Base-by-base conservation (phyloP, 2,329 filamentous ascomycete species). In the Colletotrichum incanum region DNA sequence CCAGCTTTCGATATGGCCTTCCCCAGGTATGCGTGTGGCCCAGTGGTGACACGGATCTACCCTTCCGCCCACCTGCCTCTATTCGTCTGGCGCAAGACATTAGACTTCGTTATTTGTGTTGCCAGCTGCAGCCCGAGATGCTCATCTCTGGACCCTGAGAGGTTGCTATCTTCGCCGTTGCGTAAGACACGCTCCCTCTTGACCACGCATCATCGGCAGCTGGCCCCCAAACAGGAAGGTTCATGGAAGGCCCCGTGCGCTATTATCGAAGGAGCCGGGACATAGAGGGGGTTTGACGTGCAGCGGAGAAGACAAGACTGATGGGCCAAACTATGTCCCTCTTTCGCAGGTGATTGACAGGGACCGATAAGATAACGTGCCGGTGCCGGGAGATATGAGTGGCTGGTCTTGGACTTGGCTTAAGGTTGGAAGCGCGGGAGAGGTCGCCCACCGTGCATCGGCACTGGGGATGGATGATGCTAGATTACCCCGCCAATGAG, bases 291-390 rank as follows among this genome's bases (percentile, higher is more conserved):
- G 43, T 49, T 71, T 62, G 67, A 71, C 41, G 67, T 66, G 71
- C 61, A 66, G 71, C 67, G 71, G 71, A 69, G 52, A 69, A 39
- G n/a, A 9, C 31, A 43, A 63, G 50, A 69, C 11, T 47, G 49
- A 56, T 31, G 45, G 39, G 14, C 31, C 26, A 16, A 52, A 28
- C 66, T 23, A 34, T 34, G 52, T 34, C 37, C 34, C 31, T 61
- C 34, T 34, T 49, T 23, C 37, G 64, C 68, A 69, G 66, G 66
- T 68, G 59, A 64, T 59, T 66, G 61, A 70, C 61, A 65, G 71
- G 60, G 67, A 47, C 66, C 61, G 61, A 73, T 71, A 73, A 73
- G 71, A 73, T 73, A 73, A 73, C 71, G 71, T 73, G 71, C 61
- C 47, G 67, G 18, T 66, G 50, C 62, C 49, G 59, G 54, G 45